Base-by-base conservation (phyloP, 208 protist species). In the Porcisia hertigi region DNA sequence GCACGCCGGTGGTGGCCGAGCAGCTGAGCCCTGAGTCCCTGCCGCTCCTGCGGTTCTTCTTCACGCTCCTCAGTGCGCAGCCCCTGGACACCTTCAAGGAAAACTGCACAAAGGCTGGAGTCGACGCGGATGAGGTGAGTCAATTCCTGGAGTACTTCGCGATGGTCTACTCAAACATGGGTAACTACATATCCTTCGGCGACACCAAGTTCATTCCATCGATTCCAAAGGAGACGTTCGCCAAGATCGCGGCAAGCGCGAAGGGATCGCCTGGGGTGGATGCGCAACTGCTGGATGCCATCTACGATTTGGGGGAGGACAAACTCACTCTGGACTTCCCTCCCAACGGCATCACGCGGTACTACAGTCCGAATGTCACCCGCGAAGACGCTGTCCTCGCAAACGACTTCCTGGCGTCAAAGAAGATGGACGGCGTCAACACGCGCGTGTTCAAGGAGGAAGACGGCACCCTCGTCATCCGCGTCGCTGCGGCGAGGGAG, bases 151-250 rank as follows among this genome's bases (percentile, higher is more conserved):
- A 93, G 63, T 98, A 97, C 85, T 74, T 86, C 16, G 89, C 94
- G 12, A 64, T 86, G 43, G 84, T 98, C 53, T 97, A 94, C 86
- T 78, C 85, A 39, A 98, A 98, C 85, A 90, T 97, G 89, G 96
- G 97, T 75, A 98, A 98, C 88, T 98, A 98, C 73, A 64, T 90
- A 23, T 89, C 78, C 39, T 98, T 98, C 76, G 97, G 97, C 52
- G 96, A 98, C 84, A 94, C 83, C 70, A 98, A 98, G 84, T 97
- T 98, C 59, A 69, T 98, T 23, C 94, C 94, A 3, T 62, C 86
- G 55, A 89, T 88, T 70, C 41, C 78, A 12, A 71, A 83, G 57
- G 88, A 93, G 20, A 72, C 63, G 1, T 96, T 98, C 36, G 75
- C 64, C 64, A 58, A 52, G 69, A 83, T 98, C 43, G 75, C 96